These are phyloP conservation scores for Kwoniella shandongensis DNA, from an alignment of 768 basidiomycete genomes.

Conservation along the genomic window DNA sequence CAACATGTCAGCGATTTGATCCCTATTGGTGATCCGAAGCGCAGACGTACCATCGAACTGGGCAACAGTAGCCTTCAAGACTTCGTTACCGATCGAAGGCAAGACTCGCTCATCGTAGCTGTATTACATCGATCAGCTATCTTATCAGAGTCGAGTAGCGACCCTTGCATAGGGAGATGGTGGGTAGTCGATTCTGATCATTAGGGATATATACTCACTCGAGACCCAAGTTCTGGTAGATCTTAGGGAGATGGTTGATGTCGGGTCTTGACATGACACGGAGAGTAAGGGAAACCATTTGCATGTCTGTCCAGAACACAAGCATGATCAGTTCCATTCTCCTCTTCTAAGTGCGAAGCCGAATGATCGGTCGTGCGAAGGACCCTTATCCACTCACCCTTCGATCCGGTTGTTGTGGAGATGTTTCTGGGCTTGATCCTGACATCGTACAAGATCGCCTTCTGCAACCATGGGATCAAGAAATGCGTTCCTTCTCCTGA, in stretches of 20 bases:
- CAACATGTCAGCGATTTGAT: background rate
- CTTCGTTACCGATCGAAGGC: conserved; percentile 82
- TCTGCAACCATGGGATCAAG: conserved; percentile 90
- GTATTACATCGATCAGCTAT: conserved; percentile 6
- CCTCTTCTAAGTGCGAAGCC: background rate
- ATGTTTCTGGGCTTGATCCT: conserved; percentile 98
- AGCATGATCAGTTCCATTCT: conserved; percentile 7
- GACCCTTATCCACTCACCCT: conserved; percentile 56
- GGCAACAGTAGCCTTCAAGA: conserved; percentile 94
- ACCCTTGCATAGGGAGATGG: background rate
- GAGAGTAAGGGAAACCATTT: conserved; percentile 96
- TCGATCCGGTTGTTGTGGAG: conserved; percentile 97
- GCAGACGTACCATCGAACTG: conserved; percentile 75
- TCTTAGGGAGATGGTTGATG: conserved; percentile 77
- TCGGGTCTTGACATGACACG: conserved; percentile 94
- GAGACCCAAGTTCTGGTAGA: conserved; percentile 90
- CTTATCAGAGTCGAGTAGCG: background rate
- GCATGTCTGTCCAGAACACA: conserved; percentile 60
- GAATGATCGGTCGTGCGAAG: background rate
- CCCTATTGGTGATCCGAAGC: background rate
- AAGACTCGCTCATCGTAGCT: conserved; percentile 79
- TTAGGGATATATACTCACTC: conserved; percentile 56
- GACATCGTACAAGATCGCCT: conserved; percentile 95
- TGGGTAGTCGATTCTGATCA: background rate
- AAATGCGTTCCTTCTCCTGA: conserved; percentile 93